A percentile compares a stretch with the other conserved stretches of the same genome.
Evolutionary conservation across 805 yeast genomes (phyloP).

Genomic region (Candida succiphila): DNA sequence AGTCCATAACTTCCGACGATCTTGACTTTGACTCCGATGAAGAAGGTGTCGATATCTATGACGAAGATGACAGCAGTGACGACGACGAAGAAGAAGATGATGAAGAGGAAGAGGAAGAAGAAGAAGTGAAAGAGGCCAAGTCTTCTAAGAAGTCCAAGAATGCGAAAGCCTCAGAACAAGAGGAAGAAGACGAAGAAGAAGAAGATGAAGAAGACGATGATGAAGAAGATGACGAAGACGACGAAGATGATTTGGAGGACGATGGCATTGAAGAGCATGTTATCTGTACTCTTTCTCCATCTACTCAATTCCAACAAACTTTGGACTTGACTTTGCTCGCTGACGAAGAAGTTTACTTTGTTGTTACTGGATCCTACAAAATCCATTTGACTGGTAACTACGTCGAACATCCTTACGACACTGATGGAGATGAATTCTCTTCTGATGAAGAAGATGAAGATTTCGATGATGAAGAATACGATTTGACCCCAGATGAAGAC

Average conservation of each 20-base stretch:
- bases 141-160: constrained; percentile 24
- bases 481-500: constrained; percentile 70
- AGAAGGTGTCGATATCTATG: constrained; percentile 36
- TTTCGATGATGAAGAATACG: constrained; percentile 42
- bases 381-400: constrained; percentile 91
- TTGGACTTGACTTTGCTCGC: constrained; percentile 85
- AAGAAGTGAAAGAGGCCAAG: constrained; percentile 25
- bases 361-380: constrained; percentile 93
- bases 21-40: constrained; percentile 35
- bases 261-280: constrained; percentile 78
- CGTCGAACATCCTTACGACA: constrained; percentile 90
- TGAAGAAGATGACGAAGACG: constrained; percentile 46
- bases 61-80: constrained; percentile 34
- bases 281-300: constrained; percentile 85
- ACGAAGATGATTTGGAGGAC: constrained; percentile 52
- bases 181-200: constrained; percentile 24
- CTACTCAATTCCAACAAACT: constrained; percentile 77
- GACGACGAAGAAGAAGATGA: constrained; percentile 26
- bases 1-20: constrained; percentile 32
- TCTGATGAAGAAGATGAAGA: constrained; percentile 37
- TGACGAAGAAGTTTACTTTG: constrained; percentile 89
- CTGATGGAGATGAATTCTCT: constrained; percentile 41
- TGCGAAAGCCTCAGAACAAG: constrained; percentile 22
- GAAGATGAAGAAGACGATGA: constrained; percentile 40
- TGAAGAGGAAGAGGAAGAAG: constrained; percentile 20